These are phyloP conservation scores for Nicotiana paniculata DNA, from an alignment of 257 asterid species.

Conservation along the genomic window DNA sequence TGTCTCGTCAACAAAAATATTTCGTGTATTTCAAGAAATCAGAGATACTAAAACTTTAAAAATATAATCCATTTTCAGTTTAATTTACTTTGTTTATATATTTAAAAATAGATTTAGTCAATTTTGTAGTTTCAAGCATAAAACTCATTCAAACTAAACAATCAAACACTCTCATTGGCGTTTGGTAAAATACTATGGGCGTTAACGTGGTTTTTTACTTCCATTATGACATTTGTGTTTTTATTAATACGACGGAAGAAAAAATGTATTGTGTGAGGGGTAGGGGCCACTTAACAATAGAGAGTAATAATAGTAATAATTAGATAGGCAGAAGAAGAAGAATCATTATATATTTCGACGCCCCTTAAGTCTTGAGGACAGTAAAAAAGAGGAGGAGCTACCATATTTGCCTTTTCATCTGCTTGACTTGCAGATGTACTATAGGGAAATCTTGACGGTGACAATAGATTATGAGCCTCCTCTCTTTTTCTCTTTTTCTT, in stretches of 20 bases:
- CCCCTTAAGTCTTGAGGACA: background rate
- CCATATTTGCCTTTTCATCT: background rate
- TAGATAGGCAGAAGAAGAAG: background rate
- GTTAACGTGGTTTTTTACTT: background rate
- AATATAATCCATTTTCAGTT: background rate
- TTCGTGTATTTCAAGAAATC: too few relatives aligned
- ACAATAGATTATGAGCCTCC: background rate
- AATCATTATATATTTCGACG: conserved; percentile 16
- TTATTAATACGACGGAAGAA: background rate
- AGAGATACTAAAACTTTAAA: too few relatives aligned
- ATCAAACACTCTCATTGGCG: background rate
- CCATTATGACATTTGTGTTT: background rate
- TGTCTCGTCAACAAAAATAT: too few relatives aligned
- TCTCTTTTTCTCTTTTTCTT: too few relatives aligned
- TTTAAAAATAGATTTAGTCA: background rate
- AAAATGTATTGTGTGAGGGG: background rate
- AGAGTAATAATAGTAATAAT: background rate
- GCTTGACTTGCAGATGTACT: background rate
- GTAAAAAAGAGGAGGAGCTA: background rate
- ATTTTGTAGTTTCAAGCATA: background rate
- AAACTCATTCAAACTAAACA: background rate
- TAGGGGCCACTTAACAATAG: background rate
- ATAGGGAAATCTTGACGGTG: background rate
- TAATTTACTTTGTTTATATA: background rate
- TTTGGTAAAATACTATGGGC: background rate